Base-by-base conservation (phyloP, 306 rosid species). In the Abrus precatorius region DNA sequence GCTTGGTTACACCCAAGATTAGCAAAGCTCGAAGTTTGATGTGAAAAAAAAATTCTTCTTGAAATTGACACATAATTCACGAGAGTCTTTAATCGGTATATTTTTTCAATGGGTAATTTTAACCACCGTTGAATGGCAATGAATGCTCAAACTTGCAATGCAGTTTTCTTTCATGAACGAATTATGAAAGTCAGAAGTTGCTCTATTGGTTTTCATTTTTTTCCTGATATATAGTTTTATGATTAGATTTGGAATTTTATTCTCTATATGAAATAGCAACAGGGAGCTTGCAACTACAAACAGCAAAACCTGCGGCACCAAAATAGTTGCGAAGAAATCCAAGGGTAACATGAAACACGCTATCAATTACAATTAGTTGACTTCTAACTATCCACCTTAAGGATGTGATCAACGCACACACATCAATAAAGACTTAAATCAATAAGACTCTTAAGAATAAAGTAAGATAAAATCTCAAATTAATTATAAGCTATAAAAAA, bases 111-210 rank as follows among this genome's bases (percentile, higher is more conserved):
- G 6, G 52, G 50, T 65, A 20, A 41, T 85, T 68, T 45, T 68
- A 68, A 68, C 73, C 7, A 68, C 55, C 73, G 10, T 45, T 68
- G 73, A 68, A 68, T 41, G 34, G 52, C 34, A 65, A 65, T 14
- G 50, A 40, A 14, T 64, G 5, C 5, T 4, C 28, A 2, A 62
- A 62, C 29, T 40, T 65, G 70, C 12, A 34, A 10, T 38, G 69
- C 6, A 2, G 69, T 36, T 65, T 65, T 65, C 5, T 20, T 55
- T 7, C 20, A 52, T n/a, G 28, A 54, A 52, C 9, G 9, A 54
- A 57, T 57, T 2, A 29, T 27, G 0, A 14, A 9, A 66, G 54
- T 67, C 36, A 27, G 3, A 67, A 67, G 9, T 43, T 66, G 54
- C 2, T 44, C 48, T 9, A 2, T 20, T 20, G 38, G 7, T 40